phyloP scores from a whole-genome alignment of 192 early-diverging fungal genomes.

The Coemansia furcata region DNA sequence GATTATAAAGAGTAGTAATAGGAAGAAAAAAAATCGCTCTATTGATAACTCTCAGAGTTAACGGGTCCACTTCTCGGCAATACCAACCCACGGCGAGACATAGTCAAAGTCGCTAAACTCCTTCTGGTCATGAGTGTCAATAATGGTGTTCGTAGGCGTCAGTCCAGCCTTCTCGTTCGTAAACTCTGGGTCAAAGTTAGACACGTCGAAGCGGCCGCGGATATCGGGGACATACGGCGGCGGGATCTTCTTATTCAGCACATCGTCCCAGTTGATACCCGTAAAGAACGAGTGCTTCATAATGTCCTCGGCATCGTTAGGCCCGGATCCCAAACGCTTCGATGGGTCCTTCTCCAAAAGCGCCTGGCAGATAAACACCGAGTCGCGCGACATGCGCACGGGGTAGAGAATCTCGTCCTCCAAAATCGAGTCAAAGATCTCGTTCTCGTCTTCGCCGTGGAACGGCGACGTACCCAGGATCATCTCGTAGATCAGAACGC shows the following conservation, averaged over 20 bases:
- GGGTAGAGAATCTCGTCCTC: constrained; percentile 95
- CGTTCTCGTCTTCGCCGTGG: constrained; percentile 93
- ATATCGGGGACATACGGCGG: constrained; percentile 93
- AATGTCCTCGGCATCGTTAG: constrained; percentile 87
- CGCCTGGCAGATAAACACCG: constrained; percentile 88
- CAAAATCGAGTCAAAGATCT: constrained; percentile 97
- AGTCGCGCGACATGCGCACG: constrained; percentile 88
- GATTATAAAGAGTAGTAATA: background rate
- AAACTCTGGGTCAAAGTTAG: constrained; percentile 99
- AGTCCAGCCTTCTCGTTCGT: constrained; percentile 91
- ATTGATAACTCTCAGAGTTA: background rate
- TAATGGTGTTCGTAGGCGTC: constrained; percentile 84
- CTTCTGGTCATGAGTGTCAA: constrained; percentile 82
- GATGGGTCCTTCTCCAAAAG: constrained; percentile 86
- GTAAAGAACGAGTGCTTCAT: constrained; percentile 93
- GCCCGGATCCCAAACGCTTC: constrained; percentile 79
- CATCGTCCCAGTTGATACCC: constrained; percentile 94
- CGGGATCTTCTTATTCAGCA: constrained; percentile 80
- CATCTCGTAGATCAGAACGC: constrained; percentile 87
- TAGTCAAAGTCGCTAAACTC: constrained; percentile 95
- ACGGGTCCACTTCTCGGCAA: constrained; percentile 52
- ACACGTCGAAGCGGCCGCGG: constrained; percentile 75
- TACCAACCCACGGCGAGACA: constrained; percentile 82
- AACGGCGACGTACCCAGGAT: constrained; percentile 91
- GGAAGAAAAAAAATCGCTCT: background rate